These are phyloP conservation scores for Colletotrichum gigasporum DNA, from an alignment of 2,329 filamentous ascomycete species.

Conservation along the genomic window DNA sequence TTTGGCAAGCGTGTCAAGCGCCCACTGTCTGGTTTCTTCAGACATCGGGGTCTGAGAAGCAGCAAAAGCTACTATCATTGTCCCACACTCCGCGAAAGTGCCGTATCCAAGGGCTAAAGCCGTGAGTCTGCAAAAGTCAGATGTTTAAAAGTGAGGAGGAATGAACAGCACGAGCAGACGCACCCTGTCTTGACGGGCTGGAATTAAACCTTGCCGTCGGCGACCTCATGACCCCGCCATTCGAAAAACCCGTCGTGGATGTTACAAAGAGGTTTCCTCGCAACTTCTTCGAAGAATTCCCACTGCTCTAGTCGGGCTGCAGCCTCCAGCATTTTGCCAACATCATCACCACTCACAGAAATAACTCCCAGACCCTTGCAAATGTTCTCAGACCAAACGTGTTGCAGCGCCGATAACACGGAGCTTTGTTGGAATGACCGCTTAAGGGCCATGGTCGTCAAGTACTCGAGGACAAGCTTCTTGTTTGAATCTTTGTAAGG, in stretches of 20 bases:
- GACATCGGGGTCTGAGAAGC: neutral
- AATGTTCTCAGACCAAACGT: no score
- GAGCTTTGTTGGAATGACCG: neutral
- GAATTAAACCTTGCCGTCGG: neutral
- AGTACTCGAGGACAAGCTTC: no score
- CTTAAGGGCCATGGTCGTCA: neutral
- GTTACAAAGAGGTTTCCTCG: neutral
- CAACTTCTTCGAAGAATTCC: neutral
- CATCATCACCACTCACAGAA: neutral
- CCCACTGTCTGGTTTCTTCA: neutral
- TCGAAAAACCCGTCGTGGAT: neutral
- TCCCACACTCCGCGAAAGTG: neutral
- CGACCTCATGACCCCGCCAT: neutral
- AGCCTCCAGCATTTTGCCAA: neutral
- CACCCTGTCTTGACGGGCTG: constrained; percentile 3
- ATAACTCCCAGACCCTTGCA: no score
- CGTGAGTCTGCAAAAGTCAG: no score
- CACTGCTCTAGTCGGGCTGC: neutral
- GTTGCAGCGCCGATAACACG: neutral
- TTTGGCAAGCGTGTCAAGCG: neutral
- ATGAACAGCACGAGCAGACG: no score
- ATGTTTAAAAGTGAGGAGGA: no score
- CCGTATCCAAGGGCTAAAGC: no score
- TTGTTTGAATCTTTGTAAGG: no score
- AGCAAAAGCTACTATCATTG: neutral